Conservation (phyloP, 176 grass and related monocot species). For the Tillandsia leiboldiana region DNA sequence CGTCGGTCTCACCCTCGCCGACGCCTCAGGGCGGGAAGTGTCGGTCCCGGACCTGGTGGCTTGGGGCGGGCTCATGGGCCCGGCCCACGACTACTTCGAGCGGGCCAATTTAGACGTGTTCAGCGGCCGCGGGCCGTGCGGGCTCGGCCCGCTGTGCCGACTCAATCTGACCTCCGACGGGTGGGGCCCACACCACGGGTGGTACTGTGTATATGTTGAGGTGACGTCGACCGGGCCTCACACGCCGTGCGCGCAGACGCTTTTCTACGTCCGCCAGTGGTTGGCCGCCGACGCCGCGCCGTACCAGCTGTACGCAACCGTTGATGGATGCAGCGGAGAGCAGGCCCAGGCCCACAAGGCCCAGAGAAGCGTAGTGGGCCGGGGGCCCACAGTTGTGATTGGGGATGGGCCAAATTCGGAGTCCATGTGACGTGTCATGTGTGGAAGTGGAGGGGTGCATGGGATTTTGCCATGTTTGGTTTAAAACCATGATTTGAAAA, state of each 20-base stretch:
- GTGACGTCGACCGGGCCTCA: conserved; percentile 67
- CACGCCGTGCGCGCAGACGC: conserved; percentile 51
- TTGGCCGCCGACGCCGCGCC: conserved; percentile 57
- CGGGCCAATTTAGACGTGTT: conserved; percentile 95
- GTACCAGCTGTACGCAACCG: conserved; percentile 47
- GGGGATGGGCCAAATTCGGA: not conserved
- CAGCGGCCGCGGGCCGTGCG: conserved; percentile 88
- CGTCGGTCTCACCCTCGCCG: conserved; percentile 52
- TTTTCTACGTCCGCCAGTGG: conserved; percentile 91
- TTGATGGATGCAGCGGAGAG: conserved; percentile 25
- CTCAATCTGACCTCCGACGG: conserved; percentile 67
- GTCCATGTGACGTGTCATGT: too few species aligned
- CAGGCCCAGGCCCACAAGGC: not conserved
- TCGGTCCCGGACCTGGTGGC: conserved; percentile 48
- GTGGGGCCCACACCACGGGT: conserved; percentile 58
- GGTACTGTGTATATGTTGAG: conserved; percentile 97
- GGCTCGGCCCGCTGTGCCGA: conserved; percentile 36
- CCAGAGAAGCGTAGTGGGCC: not conserved
- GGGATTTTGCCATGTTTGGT: too few species aligned
- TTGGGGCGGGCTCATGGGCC: conserved; percentile 72
- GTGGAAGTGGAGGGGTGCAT: too few species aligned
- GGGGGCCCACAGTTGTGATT: not conserved
- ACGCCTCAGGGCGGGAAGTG: conserved; percentile 36
- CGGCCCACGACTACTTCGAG: conserved; percentile 75
- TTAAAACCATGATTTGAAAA: too few species aligned